Percentiles rank a stretch among this genome's conserved stretches.
Evolutionary conservation across 176 grass and related monocot genomes (phyloP).

Genomic region (Raddia distichophylla): DNA sequence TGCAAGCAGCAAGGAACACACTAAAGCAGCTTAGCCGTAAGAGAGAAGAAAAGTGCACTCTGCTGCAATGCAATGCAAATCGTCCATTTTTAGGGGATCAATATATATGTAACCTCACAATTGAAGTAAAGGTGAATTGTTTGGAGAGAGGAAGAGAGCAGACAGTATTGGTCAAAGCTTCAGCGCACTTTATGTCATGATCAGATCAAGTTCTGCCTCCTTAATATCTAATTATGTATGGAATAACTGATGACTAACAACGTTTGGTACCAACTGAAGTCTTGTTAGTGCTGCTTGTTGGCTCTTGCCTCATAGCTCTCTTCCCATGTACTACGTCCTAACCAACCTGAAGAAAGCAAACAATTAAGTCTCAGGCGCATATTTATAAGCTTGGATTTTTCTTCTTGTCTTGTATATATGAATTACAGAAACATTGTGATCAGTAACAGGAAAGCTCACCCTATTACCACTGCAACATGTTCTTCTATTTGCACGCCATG

Average conservation of each 20-base stretch:
- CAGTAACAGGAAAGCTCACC: neutral
- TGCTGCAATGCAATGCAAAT: neutral
- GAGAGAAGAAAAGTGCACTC: slow-evolving; percentile 24
- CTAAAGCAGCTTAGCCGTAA: slow-evolving; percentile 13
- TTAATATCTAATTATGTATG: neutral
- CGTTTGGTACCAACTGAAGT: neutral
- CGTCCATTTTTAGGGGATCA: neutral
- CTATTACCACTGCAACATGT: neutral
- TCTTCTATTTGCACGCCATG: neutral
- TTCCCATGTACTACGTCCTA: neutral
- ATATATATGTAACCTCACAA: neutral
- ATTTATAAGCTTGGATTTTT: neutral
- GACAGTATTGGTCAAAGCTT: neutral
- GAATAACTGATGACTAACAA: neutral
- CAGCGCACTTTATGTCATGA: neutral
- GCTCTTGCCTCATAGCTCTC: neutral
- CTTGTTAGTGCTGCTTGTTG: neutral
- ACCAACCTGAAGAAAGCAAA: neutral
- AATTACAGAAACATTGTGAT: neutral
- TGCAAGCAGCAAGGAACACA: neutral
- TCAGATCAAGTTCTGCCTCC: neutral
- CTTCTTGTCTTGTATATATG: neutral
- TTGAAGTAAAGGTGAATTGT: neutral
- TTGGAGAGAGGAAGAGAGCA: neutral
- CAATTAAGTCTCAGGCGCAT: neutral